Evolutionary conservation across 2,329 filamentous ascomycete species (phyloP), one percentile per base, ranked within the genome.

Genomic region (Aphanocladium album): DNA sequence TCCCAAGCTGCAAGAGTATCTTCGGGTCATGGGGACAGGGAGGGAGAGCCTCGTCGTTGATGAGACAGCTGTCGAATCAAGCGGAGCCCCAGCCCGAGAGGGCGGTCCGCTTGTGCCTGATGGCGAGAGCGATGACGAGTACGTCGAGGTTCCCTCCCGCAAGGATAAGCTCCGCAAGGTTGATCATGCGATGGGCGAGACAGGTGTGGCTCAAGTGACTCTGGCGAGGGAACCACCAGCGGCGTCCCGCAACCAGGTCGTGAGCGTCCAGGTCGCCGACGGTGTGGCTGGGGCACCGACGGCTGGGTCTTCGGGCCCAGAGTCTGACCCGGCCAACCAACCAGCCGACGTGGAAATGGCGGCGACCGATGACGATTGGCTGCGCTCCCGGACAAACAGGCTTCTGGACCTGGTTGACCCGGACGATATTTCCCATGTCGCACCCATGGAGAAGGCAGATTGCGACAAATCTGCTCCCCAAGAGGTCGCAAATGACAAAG

Each of bases 381-480:
- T 97, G 67, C 87, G 93, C 61, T 93, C 90, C 64, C 86, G 90
- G 67, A 98, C 93, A 16, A 97, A 88, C 75, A 85, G 93, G 68
- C 78, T 96, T 53, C 80, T 97, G 55, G 95, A 93, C 72, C 79
- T 98, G 30, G 80, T 93, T 58, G 91, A 96, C 67, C 89, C 91
- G 47, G 88, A 88, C 62, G 84, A 89, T 62, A 66, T 76, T 62
- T 66, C 69, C 59, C 64, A 65, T 55, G 59, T 43, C 43, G 33
- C 35, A 51, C 55, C 46, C 27, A 52, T 51, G 5, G 49, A 43
- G 50, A 61, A 58, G 51, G 53, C 64, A 54, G 37, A 35, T 23
- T 30, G 35, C 33, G 39, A 59, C 19, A 59, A 19, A 47, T 45
- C 49, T 39, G 49, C 39, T 19, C 46, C n/a, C 41, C 47, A 45